phyloP scores from a whole-genome alignment of 1,284 basidiomycete genomes.

The Chondrostereum purpureum region DNA sequence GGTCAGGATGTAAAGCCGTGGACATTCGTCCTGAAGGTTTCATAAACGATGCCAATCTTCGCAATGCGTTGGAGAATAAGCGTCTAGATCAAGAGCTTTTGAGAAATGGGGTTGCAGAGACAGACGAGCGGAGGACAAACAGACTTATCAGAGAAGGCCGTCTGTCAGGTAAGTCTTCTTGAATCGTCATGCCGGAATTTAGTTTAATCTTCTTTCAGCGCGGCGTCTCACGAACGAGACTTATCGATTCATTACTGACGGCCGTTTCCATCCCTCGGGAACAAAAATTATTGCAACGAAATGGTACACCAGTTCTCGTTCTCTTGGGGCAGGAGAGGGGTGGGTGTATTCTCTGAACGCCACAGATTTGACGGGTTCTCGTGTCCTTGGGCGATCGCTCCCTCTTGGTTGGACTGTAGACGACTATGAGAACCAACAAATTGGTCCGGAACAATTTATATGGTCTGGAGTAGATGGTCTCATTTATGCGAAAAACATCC shows the following conservation, averaged over 20 bases:
- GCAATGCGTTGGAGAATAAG: slow-evolving; percentile 28
- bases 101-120: slow-evolving; percentile 43
- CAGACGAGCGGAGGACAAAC: slow-evolving; percentile 34
- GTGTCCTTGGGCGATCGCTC: slow-evolving; percentile 48
- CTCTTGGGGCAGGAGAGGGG: slow-evolving; percentile 63
- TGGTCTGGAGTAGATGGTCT: slow-evolving; percentile 52
- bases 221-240: slow-evolving; percentile 68
- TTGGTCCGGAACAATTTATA: slow-evolving; percentile 65
- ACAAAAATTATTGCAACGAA: slow-evolving; percentile 60
- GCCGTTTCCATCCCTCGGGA: slow-evolving; percentile 63
- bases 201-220: slow-evolving; percentile 28
- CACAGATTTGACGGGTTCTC: slow-evolving; percentile 35
- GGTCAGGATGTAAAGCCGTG: slow-evolving; percentile 57
- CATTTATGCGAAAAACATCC: slow-evolving; percentile 60
- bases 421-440: slow-evolving; percentile 59
- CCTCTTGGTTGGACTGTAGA: slow-evolving; percentile 53
- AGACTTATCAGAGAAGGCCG: slow-evolving; percentile 57
- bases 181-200: neutral
- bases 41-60: slow-evolving; percentile 20
- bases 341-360: slow-evolving; percentile 56
- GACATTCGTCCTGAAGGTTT: slow-evolving; percentile 33
- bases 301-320: slow-evolving; percentile 60
- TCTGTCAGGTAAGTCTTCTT: slow-evolving; percentile 33
- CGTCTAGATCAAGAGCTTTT: slow-evolving; percentile 43
- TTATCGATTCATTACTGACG: slow-evolving; percentile 59